Evolutionary conservation across 345 rosid species (phyloP), one percentile per base, ranked within the genome.

Genomic region (Psidium guajava): DNA sequence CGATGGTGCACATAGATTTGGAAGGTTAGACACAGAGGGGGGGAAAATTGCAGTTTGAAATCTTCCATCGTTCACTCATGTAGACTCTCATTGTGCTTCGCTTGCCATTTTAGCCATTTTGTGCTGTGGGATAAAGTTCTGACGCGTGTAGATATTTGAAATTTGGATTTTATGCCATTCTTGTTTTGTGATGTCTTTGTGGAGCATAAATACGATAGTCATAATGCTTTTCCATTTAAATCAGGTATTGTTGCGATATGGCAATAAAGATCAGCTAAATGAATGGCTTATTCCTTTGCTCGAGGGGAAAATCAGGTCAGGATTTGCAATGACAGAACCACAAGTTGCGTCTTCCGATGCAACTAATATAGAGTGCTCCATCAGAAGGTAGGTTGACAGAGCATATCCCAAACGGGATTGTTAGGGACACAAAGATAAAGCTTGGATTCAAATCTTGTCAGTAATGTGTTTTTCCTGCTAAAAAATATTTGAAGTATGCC

Each of bases 271-370:
- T 86, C 99, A 97, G 87, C 91, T 87, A 27, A 90, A 89, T 47
- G 90, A 97, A 87, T 96, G 98, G 98, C 99, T 96, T 84, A 86
- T 96, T 86, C 99, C 99, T 27, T 87, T 97, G 91, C 98, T 97
- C 74, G 93, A 95, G 85, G 99, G 99, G 83, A 93, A 91, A 89
- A 93, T 96, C 84, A 96, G 99, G 77, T 97, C 99, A 84, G 99
- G 96, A 89, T 97, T 97, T 87, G 99, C 99, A 81, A 97, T 97
- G 98, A 97, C 99, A 74, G 99, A 97, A 88, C 99, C 99, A 28
- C 95, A 92, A 88, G 99, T 97, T 90, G 99, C 99, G 54, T 97
- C 99, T 47, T 97, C 99, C 85, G 99, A 97, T 91, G 99, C 98
- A 85, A 97, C 99, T 84, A 97, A 97, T 87, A 95, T 97, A 52